These are phyloP conservation scores for Paramecium biaurelia DNA, from an alignment of 73 alveolate genomes.

Conservation along the genomic window DNA sequence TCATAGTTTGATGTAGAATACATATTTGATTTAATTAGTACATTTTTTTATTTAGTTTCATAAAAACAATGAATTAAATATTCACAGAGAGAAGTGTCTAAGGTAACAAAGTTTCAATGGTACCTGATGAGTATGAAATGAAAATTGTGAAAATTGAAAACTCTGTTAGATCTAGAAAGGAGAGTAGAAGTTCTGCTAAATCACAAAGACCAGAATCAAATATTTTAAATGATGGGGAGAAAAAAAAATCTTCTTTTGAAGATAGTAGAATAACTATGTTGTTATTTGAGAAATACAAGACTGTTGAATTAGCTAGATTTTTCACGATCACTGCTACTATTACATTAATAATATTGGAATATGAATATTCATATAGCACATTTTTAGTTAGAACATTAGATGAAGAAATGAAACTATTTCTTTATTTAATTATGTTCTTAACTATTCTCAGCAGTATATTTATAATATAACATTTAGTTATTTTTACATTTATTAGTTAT, in stretches of 20 bases:
- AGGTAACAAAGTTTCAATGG: neutral
- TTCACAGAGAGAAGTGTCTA: neutral
- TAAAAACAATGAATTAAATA: neutral
- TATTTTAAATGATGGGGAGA: conserved; percentile 20
- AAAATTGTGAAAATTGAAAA: neutral
- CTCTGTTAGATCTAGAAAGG: neutral
- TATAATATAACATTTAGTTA: neutral
- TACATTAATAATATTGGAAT: neutral
- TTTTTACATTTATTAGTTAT: neutral
- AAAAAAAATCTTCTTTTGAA: conserved; percentile 12
- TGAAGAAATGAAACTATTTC: neutral
- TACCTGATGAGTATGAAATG: neutral
- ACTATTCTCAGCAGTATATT: conserved; percentile 6
- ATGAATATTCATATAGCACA: conserved; percentile 5
- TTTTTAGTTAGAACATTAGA: neutral
- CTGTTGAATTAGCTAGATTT: conserved; percentile 29
- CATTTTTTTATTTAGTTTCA: neutral
- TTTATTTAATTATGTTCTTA: neutral
- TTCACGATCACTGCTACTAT: neutral
- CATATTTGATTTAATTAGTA: neutral
- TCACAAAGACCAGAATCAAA: neutral
- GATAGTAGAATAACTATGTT: conserved; percentile 42
- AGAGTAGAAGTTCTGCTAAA: neutral
- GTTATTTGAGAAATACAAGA: conserved; percentile 35
- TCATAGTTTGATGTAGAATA: neutral